A percentile compares a stretch with the other conserved stretches of the same genome.
phyloP scores from a whole-genome alignment of 2,329 filamentous ascomycete genomes.

The Neopestalotiopsis sp. region DNA sequence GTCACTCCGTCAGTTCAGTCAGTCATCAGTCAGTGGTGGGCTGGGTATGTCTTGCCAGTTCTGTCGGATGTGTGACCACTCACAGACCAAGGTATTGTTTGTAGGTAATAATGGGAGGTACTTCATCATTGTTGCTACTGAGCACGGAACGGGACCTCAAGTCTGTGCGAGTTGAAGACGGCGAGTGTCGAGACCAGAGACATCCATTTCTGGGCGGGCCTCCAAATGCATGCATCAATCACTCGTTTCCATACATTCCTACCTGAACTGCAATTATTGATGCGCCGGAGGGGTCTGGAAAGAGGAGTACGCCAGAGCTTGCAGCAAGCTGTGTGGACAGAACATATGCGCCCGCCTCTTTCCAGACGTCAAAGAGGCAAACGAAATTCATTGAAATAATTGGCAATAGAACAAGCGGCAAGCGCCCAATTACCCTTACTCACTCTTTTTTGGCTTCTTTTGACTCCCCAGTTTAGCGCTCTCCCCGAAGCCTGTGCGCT shows the following conservation, averaged over 20 bases:
- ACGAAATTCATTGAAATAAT: neutral
- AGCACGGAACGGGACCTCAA: slow-evolving; percentile 5
- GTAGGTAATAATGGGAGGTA: neutral
- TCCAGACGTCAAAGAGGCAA: neutral
- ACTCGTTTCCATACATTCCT: neutral
- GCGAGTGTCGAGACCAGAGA: slow-evolving; percentile 9
- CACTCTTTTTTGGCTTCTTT: neutral
- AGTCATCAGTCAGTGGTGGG: neutral
- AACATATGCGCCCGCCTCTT: slow-evolving; percentile 3
- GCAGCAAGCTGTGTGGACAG: neutral
- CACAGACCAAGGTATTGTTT: neutral
- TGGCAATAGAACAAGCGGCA: neutral
- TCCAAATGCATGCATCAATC: neutral
- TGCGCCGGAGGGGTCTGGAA: neutral
- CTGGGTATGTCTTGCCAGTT: neutral
- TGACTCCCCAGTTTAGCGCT: neutral
- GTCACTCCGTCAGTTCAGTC: neutral
- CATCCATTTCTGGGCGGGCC: neutral
- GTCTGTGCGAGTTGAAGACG: slow-evolving; percentile 1
- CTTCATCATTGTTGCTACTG: neutral
- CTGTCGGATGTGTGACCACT: neutral
- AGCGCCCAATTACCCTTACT: neutral
- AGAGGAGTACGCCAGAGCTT: neutral
- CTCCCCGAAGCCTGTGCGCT: neutral
- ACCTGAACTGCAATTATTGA: neutral